Percentiles rank a stretch among this genome's conserved stretches.
phyloP scores from a whole-genome alignment of 2,329 filamentous ascomycete species.

The Penicillium sp. region DNA sequence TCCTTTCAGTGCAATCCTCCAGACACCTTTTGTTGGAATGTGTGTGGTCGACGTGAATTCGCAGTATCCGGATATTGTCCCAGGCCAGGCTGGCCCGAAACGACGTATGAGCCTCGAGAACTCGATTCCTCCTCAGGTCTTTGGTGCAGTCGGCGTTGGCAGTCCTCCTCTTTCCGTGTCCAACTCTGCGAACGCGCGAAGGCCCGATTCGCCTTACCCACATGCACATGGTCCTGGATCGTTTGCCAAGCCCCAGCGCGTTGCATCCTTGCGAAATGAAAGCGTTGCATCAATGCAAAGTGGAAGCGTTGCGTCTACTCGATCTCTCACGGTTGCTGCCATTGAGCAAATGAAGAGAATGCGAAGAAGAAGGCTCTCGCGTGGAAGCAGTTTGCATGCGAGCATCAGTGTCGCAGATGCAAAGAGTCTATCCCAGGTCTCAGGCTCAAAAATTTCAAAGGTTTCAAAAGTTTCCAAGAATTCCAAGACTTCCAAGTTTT shows the following conservation, averaged over 20 bases:
- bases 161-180: neutral
- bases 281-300: slow-evolving; percentile 9
- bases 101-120: slow-evolving; percentile 2
- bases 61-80: neutral
- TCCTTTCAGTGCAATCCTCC: slow-evolving; percentile 17
- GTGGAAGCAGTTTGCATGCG: neutral
- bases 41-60: slow-evolving; percentile 17
- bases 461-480: neutral
- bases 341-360: slow-evolving; percentile 14
- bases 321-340: slow-evolving; percentile 12
- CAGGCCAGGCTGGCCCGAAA: neutral
- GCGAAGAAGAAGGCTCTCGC: neutral
- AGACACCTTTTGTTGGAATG: slow-evolving; percentile 22
- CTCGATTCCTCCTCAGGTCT: neutral
- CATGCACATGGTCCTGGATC: neutral
- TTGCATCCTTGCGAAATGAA: neutral
- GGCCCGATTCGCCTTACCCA: neutral
- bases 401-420: neutral
- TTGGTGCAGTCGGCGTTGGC: neutral
- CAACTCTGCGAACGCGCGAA: neutral
- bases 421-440: neutral
- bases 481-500: neutral
- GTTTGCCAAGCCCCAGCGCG: slow-evolving; percentile 2
- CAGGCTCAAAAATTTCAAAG: neutral
- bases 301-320: slow-evolving; percentile 9